phyloP scores from a whole-genome alignment of 75 land plant species.

The Pinus taeda region DNA sequence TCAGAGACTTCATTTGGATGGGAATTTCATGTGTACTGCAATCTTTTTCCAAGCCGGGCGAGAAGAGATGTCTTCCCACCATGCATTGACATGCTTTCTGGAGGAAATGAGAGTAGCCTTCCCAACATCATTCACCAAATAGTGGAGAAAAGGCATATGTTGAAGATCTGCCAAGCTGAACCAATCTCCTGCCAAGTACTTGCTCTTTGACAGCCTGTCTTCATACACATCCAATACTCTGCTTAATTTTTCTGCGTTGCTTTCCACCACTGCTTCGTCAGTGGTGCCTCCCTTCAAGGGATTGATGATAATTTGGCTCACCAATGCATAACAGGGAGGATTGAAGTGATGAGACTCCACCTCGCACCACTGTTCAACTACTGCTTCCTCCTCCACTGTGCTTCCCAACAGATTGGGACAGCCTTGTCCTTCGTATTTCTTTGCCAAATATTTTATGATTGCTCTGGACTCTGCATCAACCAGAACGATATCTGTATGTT shows the following conservation, averaged over 20 bases:
- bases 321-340: slow-evolving; percentile 14
- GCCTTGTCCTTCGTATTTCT: slow-evolving; percentile 38
- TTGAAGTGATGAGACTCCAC: slow-evolving; percentile 61
- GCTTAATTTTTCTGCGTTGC: slow-evolving; percentile 18
- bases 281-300: slow-evolving; percentile 12
- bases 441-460: slow-evolving; percentile 40
- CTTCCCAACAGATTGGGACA: slow-evolving; percentile 21
- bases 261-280: slow-evolving; percentile 4
- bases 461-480: slow-evolving; percentile 55
- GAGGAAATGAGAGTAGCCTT: slow-evolving; percentile 19
- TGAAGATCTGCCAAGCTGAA: slow-evolving; percentile 36
- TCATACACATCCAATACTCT: slow-evolving; percentile 34
- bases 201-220: slow-evolving; percentile 12
- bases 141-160: slow-evolving; percentile 20
- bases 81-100: slow-evolving; percentile 43
- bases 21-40: background rate
- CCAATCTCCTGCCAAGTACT: slow-evolving; percentile 32
- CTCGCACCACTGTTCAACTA: slow-evolving; percentile 61
- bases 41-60: slow-evolving; percentile 38
- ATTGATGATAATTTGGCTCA: slow-evolving; percentile 4
- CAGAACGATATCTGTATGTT: background rate
- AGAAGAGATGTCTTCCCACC: slow-evolving; percentile 51
- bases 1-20: no score
- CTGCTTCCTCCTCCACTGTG: slow-evolving; percentile 30
- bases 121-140: slow-evolving; percentile 13